Percentiles rank a stretch among this genome's conserved stretches.
Conservation (phyloP, 306 rosid species). For the Medicago ruthenica region DNA sequence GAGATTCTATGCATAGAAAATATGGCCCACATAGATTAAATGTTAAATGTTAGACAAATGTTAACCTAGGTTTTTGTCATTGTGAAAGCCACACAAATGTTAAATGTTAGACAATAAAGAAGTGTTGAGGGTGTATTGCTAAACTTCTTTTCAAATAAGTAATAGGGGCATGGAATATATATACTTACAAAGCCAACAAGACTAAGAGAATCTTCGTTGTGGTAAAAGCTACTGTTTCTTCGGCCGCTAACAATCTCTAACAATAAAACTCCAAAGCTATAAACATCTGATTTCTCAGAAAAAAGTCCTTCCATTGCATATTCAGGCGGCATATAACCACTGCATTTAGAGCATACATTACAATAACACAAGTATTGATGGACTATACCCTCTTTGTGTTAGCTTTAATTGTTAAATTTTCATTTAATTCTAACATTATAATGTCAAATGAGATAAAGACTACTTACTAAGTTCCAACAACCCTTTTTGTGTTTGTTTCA, state of each 20-base stretch:
- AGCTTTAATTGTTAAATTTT: too few species aligned
- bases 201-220: slow-evolving; percentile 35
- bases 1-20: too few species aligned
- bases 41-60: too few species aligned
- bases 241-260: slow-evolving; percentile 49
- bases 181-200: slow-evolving; percentile 45
- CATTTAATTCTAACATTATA: not conserved
- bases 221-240: slow-evolving; percentile 45
- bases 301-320: slow-evolving; percentile 53
- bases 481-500: slow-evolving; percentile 46
- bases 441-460: not conserved
- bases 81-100: not conserved
- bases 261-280: slow-evolving; percentile 47
- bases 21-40: not conserved
- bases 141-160: not conserved
- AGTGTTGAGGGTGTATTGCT: not conserved
- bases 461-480: slow-evolving; percentile 51
- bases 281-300: slow-evolving; percentile 49
- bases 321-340: slow-evolving; percentile 53
- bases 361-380: not conserved
- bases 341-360: not conserved
- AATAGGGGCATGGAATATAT: not conserved
- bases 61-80: too few species aligned
- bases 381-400: too few species aligned
- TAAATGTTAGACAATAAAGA: not conserved